Conservation (phyloP, 352 stramenopile species). For the Aphanomyces invadans region DNA sequence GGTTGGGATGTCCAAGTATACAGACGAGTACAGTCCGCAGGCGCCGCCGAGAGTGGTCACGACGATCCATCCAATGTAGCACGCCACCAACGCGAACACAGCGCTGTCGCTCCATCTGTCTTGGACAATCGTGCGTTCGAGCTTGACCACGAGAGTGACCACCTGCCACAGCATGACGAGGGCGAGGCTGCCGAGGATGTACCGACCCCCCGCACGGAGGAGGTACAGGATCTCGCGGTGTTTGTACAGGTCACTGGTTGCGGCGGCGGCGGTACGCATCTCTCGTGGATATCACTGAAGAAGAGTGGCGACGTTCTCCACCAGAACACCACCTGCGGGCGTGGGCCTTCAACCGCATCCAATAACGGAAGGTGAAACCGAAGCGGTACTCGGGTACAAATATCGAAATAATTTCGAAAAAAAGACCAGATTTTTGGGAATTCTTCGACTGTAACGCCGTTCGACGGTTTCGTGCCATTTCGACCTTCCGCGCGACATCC, state of each 20-base stretch:
- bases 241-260: neutral
- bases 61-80: conserved; percentile 23
- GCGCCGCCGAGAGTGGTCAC: conserved; percentile 11
- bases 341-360: no score
- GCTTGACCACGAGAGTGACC: neutral
- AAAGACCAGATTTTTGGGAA: no score
- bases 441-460: no score
- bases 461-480: no score
- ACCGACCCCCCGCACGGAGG: neutral
- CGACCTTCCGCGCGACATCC: no score
- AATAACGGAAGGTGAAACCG: no score
- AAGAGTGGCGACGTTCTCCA: no score
- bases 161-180: conserved; percentile 2
- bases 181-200: neutral
- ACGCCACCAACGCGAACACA: conserved; percentile 5
- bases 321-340: no score
- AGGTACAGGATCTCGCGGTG: neutral
- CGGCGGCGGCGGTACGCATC: no score
- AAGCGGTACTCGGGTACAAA: no score
- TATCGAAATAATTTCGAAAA: no score
- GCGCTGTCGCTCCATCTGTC: conserved; percentile 3
- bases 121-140: neutral
- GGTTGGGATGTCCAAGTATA: conserved; percentile 11
- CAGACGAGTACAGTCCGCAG: conserved; percentile 21
- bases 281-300: no score